Base-by-base conservation (phyloP, 2,329 filamentous ascomycete genomes). In the Bertia moriformis region DNA sequence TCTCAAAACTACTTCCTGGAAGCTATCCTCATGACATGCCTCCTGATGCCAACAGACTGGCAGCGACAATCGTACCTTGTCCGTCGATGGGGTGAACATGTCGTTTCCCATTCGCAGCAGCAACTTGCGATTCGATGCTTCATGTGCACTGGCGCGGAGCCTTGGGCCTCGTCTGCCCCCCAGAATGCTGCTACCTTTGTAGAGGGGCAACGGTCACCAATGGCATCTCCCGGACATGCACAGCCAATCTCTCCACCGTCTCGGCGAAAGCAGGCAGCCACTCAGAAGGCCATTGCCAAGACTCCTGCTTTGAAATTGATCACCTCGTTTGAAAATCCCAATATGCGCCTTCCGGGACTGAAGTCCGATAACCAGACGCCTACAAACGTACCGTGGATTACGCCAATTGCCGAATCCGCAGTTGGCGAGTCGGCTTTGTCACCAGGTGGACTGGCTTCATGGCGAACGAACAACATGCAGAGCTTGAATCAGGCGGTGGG, bases 1-100 rank as follows among this genome's bases (percentile, higher is more conserved):
- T 94, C 88, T 10, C 86, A 91, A 46, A 86, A 81, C 56, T 79
- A 80, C 50, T 93, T 81, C 55, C 83, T 98, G 80, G 91, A 98
- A 60, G 89, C 91, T 2, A 69, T 96, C 20, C 72, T 98, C 13
- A 69, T 98, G 46, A 83, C 87, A 1, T 93, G 86, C 50, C 66
- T 95, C 12, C 72, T 82, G 18, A 86, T 81, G 49, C 87, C 89
- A 1, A 64, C 70, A 1, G 88, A 95, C 43, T 98, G 91, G 91
- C 83, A 91, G 50, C 75, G 89, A 20, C 87, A 94, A 56, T 80
- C 83, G 12, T 82, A 83, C 49, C 74, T 98, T 37, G 77, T 95
- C 45, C 78, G 85, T 48, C 89, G 91, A 64, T 98, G 91, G 91
- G 91, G 91, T 42, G 89, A 95, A 51, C 79, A 83, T 63, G 85